Percentiles rank a stretch among this genome's conserved stretches.
These are phyloP conservation scores for Blastobotrys attinorum DNA, from an alignment of 805 yeast genomes.

Conservation along the genomic window DNA sequence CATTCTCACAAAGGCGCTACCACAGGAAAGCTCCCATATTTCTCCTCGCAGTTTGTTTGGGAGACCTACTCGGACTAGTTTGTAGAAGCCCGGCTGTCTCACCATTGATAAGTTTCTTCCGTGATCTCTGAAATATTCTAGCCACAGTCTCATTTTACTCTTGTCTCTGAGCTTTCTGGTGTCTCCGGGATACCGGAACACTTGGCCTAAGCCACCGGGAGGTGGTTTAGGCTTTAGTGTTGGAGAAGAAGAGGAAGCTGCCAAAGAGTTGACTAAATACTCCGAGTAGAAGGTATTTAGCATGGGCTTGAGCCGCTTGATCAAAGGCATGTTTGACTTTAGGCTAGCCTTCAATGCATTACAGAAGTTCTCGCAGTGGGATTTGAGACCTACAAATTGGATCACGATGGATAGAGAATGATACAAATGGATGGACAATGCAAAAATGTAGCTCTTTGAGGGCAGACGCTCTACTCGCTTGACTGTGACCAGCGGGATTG, in stretches of 20 bases:
- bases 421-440: constrained; percentile 62
- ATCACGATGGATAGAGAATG: constrained; percentile 55
- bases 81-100: constrained; percentile 68
- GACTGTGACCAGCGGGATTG: constrained; percentile 66
- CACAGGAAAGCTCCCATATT: constrained; percentile 88
- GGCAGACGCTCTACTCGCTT: constrained; percentile 84
- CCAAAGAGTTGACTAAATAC: constrained; percentile 45
- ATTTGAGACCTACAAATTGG: constrained; percentile 70
- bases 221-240: constrained; percentile 36
- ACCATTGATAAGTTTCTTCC: constrained; percentile 79
- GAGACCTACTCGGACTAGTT: constrained; percentile 79
- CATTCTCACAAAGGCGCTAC: constrained; percentile 70
- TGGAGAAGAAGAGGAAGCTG: no score
- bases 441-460: constrained; percentile 65
- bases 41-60: constrained; percentile 96
- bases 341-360: constrained; percentile 53
- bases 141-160: constrained; percentile 86
- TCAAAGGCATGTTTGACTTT: constrained; percentile 54
- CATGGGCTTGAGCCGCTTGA: constrained; percentile 56
- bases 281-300: constrained; percentile 76
- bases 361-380: constrained; percentile 76
- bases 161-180: constrained; percentile 69
- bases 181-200: constrained; percentile 85
- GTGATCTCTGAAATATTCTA: constrained; percentile 73
- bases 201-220: constrained; percentile 85